Evolutionary conservation across 129 eudicot genomes (phyloP).

Genomic region (Flaveria robusta): DNA sequence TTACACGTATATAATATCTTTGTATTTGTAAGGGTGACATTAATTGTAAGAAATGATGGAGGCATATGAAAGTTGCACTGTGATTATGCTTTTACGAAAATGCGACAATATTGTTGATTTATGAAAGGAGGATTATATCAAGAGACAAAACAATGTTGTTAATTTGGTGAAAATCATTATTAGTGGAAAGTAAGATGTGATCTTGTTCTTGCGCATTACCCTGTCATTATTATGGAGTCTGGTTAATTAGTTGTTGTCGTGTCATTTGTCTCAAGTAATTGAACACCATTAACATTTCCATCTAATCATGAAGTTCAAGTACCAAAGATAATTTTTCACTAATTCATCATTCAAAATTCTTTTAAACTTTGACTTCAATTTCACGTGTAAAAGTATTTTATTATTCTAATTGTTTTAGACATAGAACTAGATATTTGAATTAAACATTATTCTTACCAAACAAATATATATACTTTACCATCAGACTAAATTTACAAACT

Average conservation of each 20-base stretch:
- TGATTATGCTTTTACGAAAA: slow-evolving; percentile 7
- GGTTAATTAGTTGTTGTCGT: slow-evolving; percentile 42
- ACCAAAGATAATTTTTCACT: slow-evolving; percentile 25
- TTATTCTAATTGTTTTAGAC: neutral
- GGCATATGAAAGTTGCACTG: slow-evolving; percentile 8
- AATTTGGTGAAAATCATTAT: slow-evolving; percentile 39
- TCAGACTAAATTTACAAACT: no score
- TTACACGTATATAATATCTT: neutral
- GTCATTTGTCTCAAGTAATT: slow-evolving; percentile 34
- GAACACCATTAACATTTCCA: slow-evolving; percentile 21
- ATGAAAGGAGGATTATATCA: slow-evolving; percentile 17
- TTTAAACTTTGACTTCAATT: slow-evolving; percentile 21
- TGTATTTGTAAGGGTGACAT: neutral
- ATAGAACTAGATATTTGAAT: neutral
- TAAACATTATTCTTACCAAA: neutral
- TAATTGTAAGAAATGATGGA: neutral
- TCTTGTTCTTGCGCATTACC: slow-evolving; percentile 29
- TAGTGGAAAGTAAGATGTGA: slow-evolving; percentile 35
- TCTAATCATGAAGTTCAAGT: slow-evolving; percentile 37
- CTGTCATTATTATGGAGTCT: slow-evolving; percentile 30
- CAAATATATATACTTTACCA: no score
- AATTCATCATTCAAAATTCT: neutral
- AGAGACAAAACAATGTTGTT: slow-evolving; percentile 46
- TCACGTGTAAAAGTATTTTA: neutral
- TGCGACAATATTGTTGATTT: slow-evolving; percentile 11